Percentiles rank a stretch among this genome's conserved stretches.
These are phyloP conservation scores for Mycothermus thermophilus DNA, from an alignment of 495 filamentous ascomycete genomes.

Conservation along the genomic window DNA sequence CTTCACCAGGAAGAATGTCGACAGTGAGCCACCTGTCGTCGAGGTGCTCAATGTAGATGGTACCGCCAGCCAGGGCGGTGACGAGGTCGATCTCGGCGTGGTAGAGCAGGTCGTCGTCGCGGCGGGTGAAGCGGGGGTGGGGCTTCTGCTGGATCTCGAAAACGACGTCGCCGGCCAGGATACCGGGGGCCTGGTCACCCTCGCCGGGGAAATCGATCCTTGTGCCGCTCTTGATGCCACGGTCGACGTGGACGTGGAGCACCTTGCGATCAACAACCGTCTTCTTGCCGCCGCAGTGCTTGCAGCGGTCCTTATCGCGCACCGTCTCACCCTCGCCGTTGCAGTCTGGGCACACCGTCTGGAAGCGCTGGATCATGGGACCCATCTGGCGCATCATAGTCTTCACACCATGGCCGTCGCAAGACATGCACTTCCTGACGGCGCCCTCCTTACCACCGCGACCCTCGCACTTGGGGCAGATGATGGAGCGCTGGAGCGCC, in stretches of 20 bases:
- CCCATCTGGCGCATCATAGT: slow-evolving; percentile 99
- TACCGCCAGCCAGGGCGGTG: slow-evolving; percentile 83
- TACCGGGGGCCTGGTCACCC: slow-evolving; percentile 90
- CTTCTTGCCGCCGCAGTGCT: slow-evolving; percentile 90
- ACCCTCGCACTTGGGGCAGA: slow-evolving; percentile 89
- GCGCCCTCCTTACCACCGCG: slow-evolving; percentile 96
- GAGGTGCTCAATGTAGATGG: slow-evolving; percentile 84
- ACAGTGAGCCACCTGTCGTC: slow-evolving; percentile 94
- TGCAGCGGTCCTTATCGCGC: slow-evolving; percentile 91
- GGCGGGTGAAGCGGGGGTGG: slow-evolving; percentile 85
- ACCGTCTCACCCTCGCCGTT: slow-evolving; percentile 94
- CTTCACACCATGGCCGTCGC: slow-evolving; percentile 94
- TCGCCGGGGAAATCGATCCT: slow-evolving; percentile 95
- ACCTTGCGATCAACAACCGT: slow-evolving; percentile 95
- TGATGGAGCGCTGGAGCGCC: slow-evolving; percentile 91
- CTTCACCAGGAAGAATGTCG: slow-evolving; percentile 80
- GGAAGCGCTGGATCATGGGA: slow-evolving; percentile 99
- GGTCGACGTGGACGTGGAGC: slow-evolving; percentile 93
- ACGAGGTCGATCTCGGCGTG: slow-evolving; percentile 91
- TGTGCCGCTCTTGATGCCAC: slow-evolving; percentile 81
- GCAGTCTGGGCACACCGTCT: slow-evolving; percentile 97
- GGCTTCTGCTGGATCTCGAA: slow-evolving; percentile 99
- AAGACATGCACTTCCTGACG: slow-evolving; percentile 78
- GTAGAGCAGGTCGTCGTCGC: slow-evolving; percentile 93
- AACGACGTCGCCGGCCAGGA: slow-evolving; percentile 83